These are phyloP conservation scores for Lyophyllum shimeji DNA, from an alignment of 768 basidiomycete species.

Conservation along the genomic window DNA sequence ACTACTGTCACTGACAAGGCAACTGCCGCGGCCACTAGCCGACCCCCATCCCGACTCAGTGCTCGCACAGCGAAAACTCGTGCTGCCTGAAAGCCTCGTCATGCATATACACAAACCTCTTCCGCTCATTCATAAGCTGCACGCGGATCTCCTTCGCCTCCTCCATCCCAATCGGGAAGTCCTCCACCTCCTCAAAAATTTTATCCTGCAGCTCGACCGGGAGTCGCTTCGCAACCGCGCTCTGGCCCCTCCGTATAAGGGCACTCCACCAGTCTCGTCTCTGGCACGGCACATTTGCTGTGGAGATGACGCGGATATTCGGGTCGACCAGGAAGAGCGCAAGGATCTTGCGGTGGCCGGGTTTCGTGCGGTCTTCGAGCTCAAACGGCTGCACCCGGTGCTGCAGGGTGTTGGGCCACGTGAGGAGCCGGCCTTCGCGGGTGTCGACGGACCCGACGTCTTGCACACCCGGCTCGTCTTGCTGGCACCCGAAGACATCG, in stretches of 20 bases:
- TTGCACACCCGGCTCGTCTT: conserved; percentile 7
- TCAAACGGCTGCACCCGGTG: conserved; percentile 11
- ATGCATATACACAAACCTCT: conserved; percentile 12
- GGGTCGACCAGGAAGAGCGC: conserved; percentile 21
- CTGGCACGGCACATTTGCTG: conserved; percentile 27
- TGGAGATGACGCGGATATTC: conserved; percentile 22
- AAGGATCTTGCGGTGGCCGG: conserved; percentile 16
- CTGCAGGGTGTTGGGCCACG: conserved; percentile 18
- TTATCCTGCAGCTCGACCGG: conserved; percentile 21
- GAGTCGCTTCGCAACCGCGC: conserved; percentile 15
- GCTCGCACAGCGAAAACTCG: conserved; percentile 20
- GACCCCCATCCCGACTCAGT: too few relatives aligned
- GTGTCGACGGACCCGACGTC: conserved; percentile 9
- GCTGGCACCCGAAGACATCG: conserved; percentile 3
- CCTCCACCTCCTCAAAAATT: conserved; percentile 18
- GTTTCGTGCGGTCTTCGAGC: conserved; percentile 12
- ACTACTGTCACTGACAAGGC: too few relatives aligned
- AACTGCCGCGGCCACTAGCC: too few relatives aligned
- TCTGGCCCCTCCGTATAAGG: conserved; percentile 4
- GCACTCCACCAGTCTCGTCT: conserved; percentile 23
- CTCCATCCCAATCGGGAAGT: conserved; percentile 21
- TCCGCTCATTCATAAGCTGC: conserved; percentile 27
- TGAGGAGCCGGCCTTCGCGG: conserved; percentile 16
- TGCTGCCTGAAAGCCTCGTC: conserved; percentile 5
- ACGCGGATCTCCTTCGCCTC: conserved; percentile 23